Evolutionary conservation across 2,329 filamentous ascomycete species (phyloP), one percentile per base, ranked within the genome.

Genomic region (Truncatella angustata): DNA sequence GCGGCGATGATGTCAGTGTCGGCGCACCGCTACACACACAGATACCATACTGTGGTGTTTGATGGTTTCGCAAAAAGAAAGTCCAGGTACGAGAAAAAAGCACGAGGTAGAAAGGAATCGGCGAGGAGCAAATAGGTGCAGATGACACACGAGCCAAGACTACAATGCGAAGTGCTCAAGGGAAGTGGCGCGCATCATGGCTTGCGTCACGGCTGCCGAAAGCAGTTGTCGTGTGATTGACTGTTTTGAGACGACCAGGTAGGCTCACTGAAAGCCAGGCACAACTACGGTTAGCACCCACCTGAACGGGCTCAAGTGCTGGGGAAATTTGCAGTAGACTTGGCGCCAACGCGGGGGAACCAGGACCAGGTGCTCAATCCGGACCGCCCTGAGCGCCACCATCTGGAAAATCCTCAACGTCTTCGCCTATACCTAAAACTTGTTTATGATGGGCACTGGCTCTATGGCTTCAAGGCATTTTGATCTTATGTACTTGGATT

Each of bases 1-100:
- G 34, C 23, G 28, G 12, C 21, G 49, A 45, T 50, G 32, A 54
- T 54, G 35, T 54, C 52, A 50, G 35, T 54, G 37, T 50, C 34
- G 52, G 30, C 21, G 26, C 11, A 35, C 26, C 20, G 30, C 20
- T 26, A 28, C 9, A 34, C 26, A 16, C 11, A n/a, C 23, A 36
- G 23, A 26, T 10, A 50, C 23, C 47, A 50, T 50, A 34, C 10
- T 50, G 47, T 18, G 18, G 2, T 20, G 16, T 23, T 4, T 12
- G 12, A 16, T 34, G 30, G 26, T 34, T 23, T 34, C 16, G 5
- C n/a, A n/a, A n/a, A n/a, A n/a, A n/a, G n/a, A n/a, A n/a, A n/a
- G n/a, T n/a, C n/a, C n/a, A 34, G 30, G 28, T 34, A 21, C 26
- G n/a, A 40, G 37, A 28, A 30, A 47, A 34, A 14, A 6, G 28